Evolutionary conservation across 345 rosid genomes (phyloP).

Genomic region (Anastatica hierochuntica): DNA sequence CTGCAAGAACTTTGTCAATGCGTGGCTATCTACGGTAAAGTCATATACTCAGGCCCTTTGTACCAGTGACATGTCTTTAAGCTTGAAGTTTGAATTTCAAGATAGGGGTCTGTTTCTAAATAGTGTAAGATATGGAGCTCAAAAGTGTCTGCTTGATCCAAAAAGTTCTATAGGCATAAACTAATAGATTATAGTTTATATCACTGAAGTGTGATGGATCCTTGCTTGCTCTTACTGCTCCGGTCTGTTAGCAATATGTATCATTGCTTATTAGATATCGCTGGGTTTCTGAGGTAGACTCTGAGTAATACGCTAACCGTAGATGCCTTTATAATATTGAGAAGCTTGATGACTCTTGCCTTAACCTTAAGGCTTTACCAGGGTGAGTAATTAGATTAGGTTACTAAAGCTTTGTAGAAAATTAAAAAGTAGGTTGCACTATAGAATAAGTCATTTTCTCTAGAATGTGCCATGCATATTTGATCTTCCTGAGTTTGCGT

Average conservation of each 20-base stretch:
- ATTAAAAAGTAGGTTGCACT: not conserved
- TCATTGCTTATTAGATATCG: not conserved
- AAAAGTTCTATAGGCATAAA: not conserved
- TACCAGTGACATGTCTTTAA: not conserved
- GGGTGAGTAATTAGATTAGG: not conserved
- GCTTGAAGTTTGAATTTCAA: not conserved
- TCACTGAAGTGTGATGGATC: not conserved
- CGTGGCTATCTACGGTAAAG: not conserved
- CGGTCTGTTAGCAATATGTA: not conserved
- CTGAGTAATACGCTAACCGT: not conserved
- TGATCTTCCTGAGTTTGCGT: not conserved
- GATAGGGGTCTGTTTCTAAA: not conserved
- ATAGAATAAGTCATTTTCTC: not conserved
- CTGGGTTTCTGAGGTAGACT: constrained; percentile 1
- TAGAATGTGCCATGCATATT: not conserved
- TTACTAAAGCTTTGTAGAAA: not conserved
- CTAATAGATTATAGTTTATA: not conserved
- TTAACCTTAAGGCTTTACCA: not conserved
- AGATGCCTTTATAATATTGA: not conserved
- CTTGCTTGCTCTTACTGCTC: not conserved
- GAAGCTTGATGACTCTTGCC: not conserved
- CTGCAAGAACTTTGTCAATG: constrained; percentile 4
- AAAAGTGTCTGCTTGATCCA: too few species aligned
- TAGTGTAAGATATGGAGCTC: not conserved
- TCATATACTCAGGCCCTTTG: not conserved